These are phyloP conservation scores for Coriolopsis trogii DNA, from an alignment of 1,284 basidiomycete genomes.

Conservation along the genomic window DNA sequence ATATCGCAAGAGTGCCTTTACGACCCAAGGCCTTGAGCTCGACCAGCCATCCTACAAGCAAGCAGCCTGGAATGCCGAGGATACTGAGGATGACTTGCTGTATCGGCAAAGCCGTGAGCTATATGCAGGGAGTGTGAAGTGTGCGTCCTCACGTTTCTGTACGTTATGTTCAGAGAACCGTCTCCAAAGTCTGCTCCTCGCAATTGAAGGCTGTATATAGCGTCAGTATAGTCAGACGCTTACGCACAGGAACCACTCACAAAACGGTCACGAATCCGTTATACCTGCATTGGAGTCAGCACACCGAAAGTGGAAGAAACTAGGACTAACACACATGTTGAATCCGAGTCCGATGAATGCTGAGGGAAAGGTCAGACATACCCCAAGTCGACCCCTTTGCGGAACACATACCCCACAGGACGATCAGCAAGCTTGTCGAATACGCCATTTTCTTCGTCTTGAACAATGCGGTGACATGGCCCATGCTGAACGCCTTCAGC, in stretches of 20 bases:
- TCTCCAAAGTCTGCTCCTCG: conserved; percentile 64
- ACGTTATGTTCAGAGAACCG: conserved; percentile 60
- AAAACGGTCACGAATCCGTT: conserved; percentile 65
- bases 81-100: conserved; percentile 69
- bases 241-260: too few relatives aligned
- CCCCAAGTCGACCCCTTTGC: not conserved
- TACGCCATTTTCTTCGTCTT: conserved; percentile 58
- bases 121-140: not conserved
- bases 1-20: conserved; percentile 62
- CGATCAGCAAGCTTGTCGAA: conserved; percentile 59
- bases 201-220: conserved; percentile 57
- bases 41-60: conserved; percentile 58
- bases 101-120: too few relatives aligned
- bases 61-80: conserved; percentile 67
- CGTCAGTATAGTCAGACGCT: too few relatives aligned
- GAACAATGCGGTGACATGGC: conserved; percentile 59
- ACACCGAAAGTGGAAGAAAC: not conserved
- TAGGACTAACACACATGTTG: conserved; percentile 50
- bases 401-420: conserved; percentile 51
- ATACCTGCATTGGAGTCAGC: conserved; percentile 37
- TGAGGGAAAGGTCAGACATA: too few relatives aligned
- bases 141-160: conserved; percentile 57
- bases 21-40: conserved; percentile 60
- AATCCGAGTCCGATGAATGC: conserved; percentile 74
- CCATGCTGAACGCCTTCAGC: conserved; percentile 42